Evolutionary conservation across 148 eudicot genomes (phyloP).

Genomic region (Polygonum maritimum): DNA sequence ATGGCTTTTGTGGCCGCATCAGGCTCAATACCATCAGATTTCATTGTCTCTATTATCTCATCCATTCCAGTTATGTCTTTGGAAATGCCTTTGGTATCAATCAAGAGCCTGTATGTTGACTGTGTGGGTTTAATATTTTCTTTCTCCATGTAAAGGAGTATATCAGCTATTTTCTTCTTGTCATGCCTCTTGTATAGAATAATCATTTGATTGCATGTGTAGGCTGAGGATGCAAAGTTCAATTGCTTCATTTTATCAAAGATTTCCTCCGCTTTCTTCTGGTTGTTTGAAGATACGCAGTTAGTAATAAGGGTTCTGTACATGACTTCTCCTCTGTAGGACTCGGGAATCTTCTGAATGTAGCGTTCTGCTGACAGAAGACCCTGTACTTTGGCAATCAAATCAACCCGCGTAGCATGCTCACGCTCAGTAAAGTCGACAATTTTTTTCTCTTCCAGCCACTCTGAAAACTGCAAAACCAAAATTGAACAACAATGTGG

Average conservation of each 20-base stretch:
- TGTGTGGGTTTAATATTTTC: slow-evolving; percentile 56
- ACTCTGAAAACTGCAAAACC: slow-evolving; percentile 61
- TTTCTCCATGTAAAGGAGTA: slow-evolving; percentile 77
- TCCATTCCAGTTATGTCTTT: slow-evolving; percentile 87
- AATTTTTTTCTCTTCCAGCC: slow-evolving; percentile 46
- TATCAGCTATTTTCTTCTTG: slow-evolving; percentile 73
- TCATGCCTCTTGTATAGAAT: slow-evolving; percentile 59
- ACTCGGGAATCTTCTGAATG: slow-evolving; percentile 45
- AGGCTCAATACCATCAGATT: slow-evolving; percentile 58
- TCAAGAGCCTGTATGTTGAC: slow-evolving; percentile 61
- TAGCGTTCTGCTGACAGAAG: slow-evolving; percentile 50
- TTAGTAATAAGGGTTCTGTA: slow-evolving; percentile 70
- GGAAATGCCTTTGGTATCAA: slow-evolving; percentile 64
- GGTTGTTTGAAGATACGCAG: slow-evolving; percentile 29
- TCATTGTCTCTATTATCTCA: slow-evolving; percentile 73
- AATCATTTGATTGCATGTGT: slow-evolving; percentile 70
- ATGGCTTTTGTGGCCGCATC: slow-evolving; percentile 18
- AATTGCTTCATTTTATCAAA: slow-evolving; percentile 77
- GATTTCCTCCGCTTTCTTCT: slow-evolving; percentile 60
- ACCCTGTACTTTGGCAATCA: slow-evolving; percentile 68
- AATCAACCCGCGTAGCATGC: slow-evolving; percentile 66
- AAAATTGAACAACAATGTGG: background rate
- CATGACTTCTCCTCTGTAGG: slow-evolving; percentile 43
- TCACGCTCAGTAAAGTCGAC: slow-evolving; percentile 44
- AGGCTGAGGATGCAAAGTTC: slow-evolving; percentile 37